phyloP scores from a whole-genome alignment of 331 rosid species.

The Acacia concinna region DNA sequence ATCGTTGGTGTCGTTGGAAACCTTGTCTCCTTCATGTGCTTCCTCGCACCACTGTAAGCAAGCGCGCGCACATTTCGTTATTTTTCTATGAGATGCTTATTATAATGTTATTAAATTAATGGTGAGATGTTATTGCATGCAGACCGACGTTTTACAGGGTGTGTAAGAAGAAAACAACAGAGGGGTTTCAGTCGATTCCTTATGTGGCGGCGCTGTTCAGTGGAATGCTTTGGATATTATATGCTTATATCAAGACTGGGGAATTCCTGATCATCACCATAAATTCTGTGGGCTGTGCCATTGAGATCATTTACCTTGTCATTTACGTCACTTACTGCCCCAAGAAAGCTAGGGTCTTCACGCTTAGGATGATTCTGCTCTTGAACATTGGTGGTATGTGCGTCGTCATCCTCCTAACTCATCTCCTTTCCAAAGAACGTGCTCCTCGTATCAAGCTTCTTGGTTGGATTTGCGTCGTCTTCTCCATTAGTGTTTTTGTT shows the following conservation, averaged over 20 bases:
- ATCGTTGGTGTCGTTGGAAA: slow-evolving; percentile 72
- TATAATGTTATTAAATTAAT: neutral
- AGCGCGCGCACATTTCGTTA: too few species aligned
- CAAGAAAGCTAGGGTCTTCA: slow-evolving; percentile 66
- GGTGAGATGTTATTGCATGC: neutral
- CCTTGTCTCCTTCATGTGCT: slow-evolving; percentile 45
- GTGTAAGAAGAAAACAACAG: slow-evolving; percentile 47
- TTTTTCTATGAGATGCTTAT: neutral
- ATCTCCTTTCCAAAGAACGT: slow-evolving; percentile 46
- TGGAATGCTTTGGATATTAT: slow-evolving; percentile 88
- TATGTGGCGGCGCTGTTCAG: slow-evolving; percentile 79
- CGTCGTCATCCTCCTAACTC: slow-evolving; percentile 56
- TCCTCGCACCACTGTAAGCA: slow-evolving; percentile 55
- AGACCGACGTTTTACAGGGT: slow-evolving; percentile 46
- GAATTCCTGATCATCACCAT: slow-evolving; percentile 78
- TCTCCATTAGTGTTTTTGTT: slow-evolving; percentile 77
- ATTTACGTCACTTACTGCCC: slow-evolving; percentile 66
- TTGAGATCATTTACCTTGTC: slow-evolving; percentile 76
- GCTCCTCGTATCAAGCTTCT: slow-evolving; percentile 52
- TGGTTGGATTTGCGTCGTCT: slow-evolving; percentile 83
- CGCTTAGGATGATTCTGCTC: slow-evolving; percentile 64
- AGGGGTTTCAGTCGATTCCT: slow-evolving; percentile 53
- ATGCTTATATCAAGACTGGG: slow-evolving; percentile 64
- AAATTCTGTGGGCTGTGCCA: slow-evolving; percentile 68
- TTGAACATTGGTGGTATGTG: slow-evolving; percentile 72